Conservation (phyloP, 2,329 filamentous ascomycete species). For the Fusarium miscanthi region DNA sequence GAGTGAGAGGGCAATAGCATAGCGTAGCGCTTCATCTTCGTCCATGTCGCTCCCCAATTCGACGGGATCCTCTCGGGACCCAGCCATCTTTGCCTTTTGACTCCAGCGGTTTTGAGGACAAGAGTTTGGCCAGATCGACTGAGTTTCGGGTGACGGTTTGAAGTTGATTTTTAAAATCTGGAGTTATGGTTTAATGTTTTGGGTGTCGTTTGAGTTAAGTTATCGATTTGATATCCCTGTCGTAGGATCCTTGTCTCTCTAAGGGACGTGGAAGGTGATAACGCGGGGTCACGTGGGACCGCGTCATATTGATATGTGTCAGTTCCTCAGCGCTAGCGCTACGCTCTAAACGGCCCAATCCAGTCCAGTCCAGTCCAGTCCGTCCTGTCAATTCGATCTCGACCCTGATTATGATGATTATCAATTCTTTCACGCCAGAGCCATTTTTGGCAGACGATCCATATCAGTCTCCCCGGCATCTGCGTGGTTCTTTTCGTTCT, state of each 20-base stretch:
- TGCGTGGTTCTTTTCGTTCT: background rate
- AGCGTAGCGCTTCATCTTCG: constrained; percentile 69
- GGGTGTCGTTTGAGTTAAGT: constrained; percentile 15
- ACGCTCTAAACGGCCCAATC: background rate
- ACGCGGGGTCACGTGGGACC: constrained; percentile 46
- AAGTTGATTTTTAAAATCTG: constrained; percentile 27
- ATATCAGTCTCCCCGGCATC: background rate
- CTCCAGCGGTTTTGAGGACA: constrained; percentile 17
- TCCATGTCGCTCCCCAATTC: constrained; percentile 52
- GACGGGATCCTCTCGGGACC: constrained; percentile 35
- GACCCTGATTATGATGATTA: background rate
- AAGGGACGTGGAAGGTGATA: background rate
- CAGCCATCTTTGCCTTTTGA: constrained; percentile 34
- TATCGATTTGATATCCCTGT: constrained; percentile 35
- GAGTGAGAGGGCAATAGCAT: constrained; percentile 70
- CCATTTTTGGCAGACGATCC: background rate
- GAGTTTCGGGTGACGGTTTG: constrained; percentile 40
- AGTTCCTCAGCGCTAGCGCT: background rate
- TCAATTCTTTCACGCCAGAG: background rate
- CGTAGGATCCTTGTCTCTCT: constrained; percentile 18
- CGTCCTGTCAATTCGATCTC: background rate
- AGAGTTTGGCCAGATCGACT: constrained; percentile 20
- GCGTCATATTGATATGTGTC: constrained; percentile 17
- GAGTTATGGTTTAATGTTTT: constrained; percentile 18
- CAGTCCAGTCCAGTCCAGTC: background rate